phyloP scores from a whole-genome alignment of 257 asterid species.

The Solanum lignicaule region DNA sequence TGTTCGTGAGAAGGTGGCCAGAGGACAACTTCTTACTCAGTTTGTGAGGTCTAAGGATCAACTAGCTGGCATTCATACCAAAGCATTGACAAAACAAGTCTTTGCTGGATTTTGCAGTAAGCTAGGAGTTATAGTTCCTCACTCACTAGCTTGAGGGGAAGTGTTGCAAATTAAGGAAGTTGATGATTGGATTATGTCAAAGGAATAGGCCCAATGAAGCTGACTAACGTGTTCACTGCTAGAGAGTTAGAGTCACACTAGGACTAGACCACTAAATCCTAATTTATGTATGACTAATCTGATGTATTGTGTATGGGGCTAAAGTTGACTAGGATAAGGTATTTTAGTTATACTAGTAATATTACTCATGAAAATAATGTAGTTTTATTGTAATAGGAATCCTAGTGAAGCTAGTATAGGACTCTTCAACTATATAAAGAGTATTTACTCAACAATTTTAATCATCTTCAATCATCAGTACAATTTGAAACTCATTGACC shows the following conservation, averaged over 20 bases:
- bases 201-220: background rate
- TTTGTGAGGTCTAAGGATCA: background rate
- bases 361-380: background rate
- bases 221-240: too few relatives aligned
- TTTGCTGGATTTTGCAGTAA: background rate
- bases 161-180: background rate
- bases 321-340: background rate
- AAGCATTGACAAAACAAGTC: background rate
- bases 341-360: background rate
- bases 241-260: too few relatives aligned
- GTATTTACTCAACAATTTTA: background rate
- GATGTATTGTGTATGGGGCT: background rate
- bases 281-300: background rate
- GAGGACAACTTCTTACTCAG: background rate
- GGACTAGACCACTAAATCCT: background rate
- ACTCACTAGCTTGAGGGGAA: background rate
- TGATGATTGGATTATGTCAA: background rate
- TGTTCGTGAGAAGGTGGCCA: background rate
- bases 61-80: background rate
- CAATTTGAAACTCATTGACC: too few relatives aligned
- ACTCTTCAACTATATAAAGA: background rate
- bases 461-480: too few relatives aligned
- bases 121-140: background rate
- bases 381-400: background rate
- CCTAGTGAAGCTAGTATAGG: background rate